A percentile compares a stretch with the other conserved stretches of the same genome.
Evolutionary conservation across 2,329 filamentous ascomycete genomes (phyloP).

Genomic region (Helicocarpus griseus): DNA sequence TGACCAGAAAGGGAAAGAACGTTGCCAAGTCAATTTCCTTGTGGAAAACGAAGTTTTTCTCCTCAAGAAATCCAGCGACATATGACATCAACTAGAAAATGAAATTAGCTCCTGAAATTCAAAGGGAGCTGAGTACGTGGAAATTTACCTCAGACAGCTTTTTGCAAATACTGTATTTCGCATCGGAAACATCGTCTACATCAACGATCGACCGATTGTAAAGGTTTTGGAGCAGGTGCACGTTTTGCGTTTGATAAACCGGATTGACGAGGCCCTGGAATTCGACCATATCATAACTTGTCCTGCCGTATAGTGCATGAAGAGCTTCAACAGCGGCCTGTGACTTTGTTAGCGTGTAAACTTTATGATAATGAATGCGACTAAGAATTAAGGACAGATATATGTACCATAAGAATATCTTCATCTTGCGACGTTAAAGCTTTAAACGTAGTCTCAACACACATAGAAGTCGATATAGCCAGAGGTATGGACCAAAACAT

Average conservation of each 20-base stretch:
- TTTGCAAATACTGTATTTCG: conserved; percentile 85
- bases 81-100: conserved; percentile 64
- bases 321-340: conserved; percentile 72
- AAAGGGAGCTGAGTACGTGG: neutral
- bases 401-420: conserved; percentile 60
- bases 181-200: conserved; percentile 74
- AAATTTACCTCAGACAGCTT: conserved; percentile 75
- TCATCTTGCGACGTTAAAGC: conserved; percentile 61
- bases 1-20: conserved; percentile 70
- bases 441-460: conserved; percentile 60
- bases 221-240: conserved; percentile 61
- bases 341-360: conserved; percentile 12
- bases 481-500: conserved; percentile 83
- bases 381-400: conserved; percentile 4
- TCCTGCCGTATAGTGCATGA: conserved; percentile 69
- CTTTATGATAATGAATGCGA: neutral
- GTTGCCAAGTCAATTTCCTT: conserved; percentile 57
- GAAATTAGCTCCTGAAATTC: conserved; percentile 1
- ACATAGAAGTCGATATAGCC: conserved; percentile 62
- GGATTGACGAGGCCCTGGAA: conserved; percentile 69
- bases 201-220: conserved; percentile 74
- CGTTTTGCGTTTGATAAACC: conserved; percentile 63
- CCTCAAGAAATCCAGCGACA: conserved; percentile 72
- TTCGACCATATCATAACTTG: conserved; percentile 65
- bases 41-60: conserved; percentile 60